These are phyloP conservation scores for Scalesia atractyloides DNA, from an alignment of 129 eudicot species.

Conservation along the genomic window DNA sequence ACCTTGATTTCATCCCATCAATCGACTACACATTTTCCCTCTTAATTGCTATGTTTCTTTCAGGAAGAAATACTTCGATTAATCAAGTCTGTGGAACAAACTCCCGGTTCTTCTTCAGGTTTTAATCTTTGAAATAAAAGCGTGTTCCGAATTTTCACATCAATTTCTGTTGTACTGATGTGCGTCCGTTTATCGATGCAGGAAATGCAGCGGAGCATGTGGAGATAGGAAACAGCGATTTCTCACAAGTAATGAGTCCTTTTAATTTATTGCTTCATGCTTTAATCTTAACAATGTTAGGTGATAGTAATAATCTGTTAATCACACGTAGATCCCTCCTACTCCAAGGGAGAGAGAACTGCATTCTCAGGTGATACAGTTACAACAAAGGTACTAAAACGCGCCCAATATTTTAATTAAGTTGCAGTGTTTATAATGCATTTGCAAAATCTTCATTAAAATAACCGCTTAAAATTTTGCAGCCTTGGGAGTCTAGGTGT, in stretches of 20 bases:
- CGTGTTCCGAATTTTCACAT: neutral
- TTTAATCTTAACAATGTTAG: neutral
- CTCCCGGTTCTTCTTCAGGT: slow-evolving; percentile 46
- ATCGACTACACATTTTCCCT: neutral
- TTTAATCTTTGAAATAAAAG: slow-evolving; percentile 17
- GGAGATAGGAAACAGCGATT: slow-evolving; percentile 50
- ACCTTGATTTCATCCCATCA: slow-evolving; percentile 8
- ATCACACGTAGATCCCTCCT: slow-evolving; percentile 47
- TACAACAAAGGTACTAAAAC: slow-evolving; percentile 71
- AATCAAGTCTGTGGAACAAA: slow-evolving; percentile 73
- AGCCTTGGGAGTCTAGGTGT: slow-evolving; percentile 81
- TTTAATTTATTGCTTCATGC: neutral
- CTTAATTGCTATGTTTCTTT: slow-evolving; percentile 23
- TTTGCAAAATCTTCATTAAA: neutral
- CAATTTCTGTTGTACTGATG: slow-evolving; percentile 7
- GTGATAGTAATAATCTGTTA: neutral
- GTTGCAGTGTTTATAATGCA: neutral
- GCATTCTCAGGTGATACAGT: slow-evolving; percentile 65
- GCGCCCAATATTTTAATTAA: neutral
- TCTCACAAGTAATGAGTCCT: slow-evolving; percentile 47
- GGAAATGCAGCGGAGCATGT: slow-evolving; percentile 47
- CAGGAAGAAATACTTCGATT: slow-evolving; percentile 78
- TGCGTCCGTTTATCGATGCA: slow-evolving; percentile 24
- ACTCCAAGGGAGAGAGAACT: slow-evolving; percentile 68
- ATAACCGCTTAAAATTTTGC: slow-evolving; percentile 32